Percentiles rank a stretch among this genome's conserved stretches.
Evolutionary conservation across 495 filamentous ascomycete genomes (phyloP).

Genomic region (Lasiosphaeria ovina): DNA sequence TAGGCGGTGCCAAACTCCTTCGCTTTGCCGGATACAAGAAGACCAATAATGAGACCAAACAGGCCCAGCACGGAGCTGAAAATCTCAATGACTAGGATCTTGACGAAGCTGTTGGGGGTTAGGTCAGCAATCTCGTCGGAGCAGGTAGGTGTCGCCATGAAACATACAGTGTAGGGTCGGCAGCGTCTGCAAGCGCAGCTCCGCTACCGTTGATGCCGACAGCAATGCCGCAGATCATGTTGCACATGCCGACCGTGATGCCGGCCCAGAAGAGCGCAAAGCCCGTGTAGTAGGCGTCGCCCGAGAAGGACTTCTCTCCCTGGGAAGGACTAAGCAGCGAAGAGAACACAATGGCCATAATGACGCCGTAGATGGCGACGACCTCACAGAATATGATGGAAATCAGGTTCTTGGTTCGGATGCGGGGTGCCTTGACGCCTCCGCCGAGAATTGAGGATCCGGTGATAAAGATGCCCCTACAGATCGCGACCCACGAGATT

Average conservation of each 20-base stretch:
- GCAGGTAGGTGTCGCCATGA: not conserved
- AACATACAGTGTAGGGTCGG: constrained; percentile 83
- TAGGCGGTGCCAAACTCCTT: constrained; percentile 58
- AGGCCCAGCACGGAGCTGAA: constrained; percentile 97
- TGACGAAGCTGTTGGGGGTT: constrained; percentile 72
- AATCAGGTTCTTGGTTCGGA: constrained; percentile 98
- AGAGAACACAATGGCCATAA: constrained; percentile 98
- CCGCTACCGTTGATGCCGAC: constrained; percentile 98
- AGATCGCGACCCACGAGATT: not conserved
- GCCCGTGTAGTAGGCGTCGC: constrained; percentile 87
- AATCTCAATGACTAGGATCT: constrained; percentile 98
- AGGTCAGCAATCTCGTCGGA: constrained; percentile 23
- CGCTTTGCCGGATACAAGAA: constrained; percentile 82
- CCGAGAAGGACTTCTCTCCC: constrained; percentile 59
- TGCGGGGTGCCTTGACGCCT: constrained; percentile 91
- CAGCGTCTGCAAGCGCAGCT: constrained; percentile 93
- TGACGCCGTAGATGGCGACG: constrained; percentile 99
- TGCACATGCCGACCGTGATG: constrained; percentile 89
- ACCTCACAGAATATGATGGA: constrained; percentile 99
- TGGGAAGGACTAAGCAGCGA: constrained; percentile 74
- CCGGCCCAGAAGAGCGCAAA: constrained; percentile 96
- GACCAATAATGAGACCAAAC: constrained; percentile 94
- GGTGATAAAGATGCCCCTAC: constrained; percentile 97
- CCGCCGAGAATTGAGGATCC: constrained; percentile 98
- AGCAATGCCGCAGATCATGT: constrained; percentile 91